Base-by-base conservation (phyloP, 2,329 filamentous ascomycete species). In the Penicillium italicum region DNA sequence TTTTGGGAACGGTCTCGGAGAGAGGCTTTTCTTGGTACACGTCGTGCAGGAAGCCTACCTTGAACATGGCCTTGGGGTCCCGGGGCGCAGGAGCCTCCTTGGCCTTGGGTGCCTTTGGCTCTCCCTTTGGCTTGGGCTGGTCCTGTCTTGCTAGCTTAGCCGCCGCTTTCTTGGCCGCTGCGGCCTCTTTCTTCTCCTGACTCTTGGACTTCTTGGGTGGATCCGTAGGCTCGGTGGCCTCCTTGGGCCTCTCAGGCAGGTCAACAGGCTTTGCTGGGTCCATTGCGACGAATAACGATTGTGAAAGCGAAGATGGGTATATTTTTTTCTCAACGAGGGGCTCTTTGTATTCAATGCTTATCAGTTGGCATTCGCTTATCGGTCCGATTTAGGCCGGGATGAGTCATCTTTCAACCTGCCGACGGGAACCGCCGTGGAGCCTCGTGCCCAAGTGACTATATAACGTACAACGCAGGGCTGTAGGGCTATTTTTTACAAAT, bases 21-120 rank as follows among this genome's bases (percentile, higher is more conserved):
- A 66, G 44, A 2, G 86, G 85, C 46, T 85, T 81, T 73, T 88
- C 83, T 58, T 86, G 82, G 75, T 86, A 90, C 30, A 92, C 87
- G 4, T 87, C 84, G 49, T 82, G 79, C 34, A 92, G 80, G 75
- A 91, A 93, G 37, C 89, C 89, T 67, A 85, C 82, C 76, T 90
- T 89, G 79, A 92, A 93, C 83, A 92, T 91, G 62, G 82, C 79
- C 59, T 89, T 81, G 0, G 77, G 76, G 45, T 80, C 77, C 44
- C 67, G 67, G 18, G 73, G 66, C 12, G 65, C 60, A 41, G 61
- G 56, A 45, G 65, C 56, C 24, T 68, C 62, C 41, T 70, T 72
- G n/a, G 70, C 62, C 11, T 70, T 50, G 49, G 62, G 57, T 55
- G 71, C 56, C 24, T 68, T 71, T 8, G 64, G 67, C 28, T 51